Conservation (phyloP, 495 filamentous ascomycete species). For the Beverwykella pulmonaria region DNA sequence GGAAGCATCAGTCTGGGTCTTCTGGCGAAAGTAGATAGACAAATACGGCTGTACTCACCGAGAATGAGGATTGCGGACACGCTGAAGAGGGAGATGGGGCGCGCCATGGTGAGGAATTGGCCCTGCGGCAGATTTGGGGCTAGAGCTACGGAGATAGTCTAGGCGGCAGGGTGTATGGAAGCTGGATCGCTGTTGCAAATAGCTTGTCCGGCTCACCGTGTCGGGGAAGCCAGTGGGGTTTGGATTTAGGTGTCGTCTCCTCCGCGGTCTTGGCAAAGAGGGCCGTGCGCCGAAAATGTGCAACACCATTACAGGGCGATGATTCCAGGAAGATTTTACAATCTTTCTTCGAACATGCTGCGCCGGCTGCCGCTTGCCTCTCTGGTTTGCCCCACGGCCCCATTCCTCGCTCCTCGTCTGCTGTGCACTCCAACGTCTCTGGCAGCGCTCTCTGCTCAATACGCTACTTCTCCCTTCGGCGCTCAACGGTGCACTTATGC, state of each 20-base stretch:
- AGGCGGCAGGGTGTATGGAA: neutral
- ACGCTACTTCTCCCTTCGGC: neutral
- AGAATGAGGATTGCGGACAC: slow-evolving; percentile 66
- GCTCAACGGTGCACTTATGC: neutral
- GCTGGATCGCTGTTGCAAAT: neutral
- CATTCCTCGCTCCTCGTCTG: slow-evolving; percentile 30
- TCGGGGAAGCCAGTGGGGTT: neutral
- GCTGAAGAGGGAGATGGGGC: slow-evolving; percentile 35
- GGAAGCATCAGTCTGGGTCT: neutral
- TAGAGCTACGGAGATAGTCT: neutral
- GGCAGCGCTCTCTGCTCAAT: slow-evolving; percentile 6
- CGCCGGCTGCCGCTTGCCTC: slow-evolving; percentile 28
- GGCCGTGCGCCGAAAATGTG: neutral
- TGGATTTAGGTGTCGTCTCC: slow-evolving; percentile 3
- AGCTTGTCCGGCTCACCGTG: neutral
- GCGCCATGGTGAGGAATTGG: slow-evolving; percentile 19
- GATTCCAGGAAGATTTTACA: too few relatives aligned
- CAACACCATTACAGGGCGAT: neutral
- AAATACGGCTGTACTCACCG: slow-evolving; percentile 19
- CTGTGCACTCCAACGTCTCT: slow-evolving; percentile 1
- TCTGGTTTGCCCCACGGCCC: slow-evolving; percentile 25
- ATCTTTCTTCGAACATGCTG: slow-evolving; percentile 14
- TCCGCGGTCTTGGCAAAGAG: slow-evolving; percentile 1
- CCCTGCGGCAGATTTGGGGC: neutral
- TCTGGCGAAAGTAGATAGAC: too few relatives aligned